phyloP scores from a whole-genome alignment of 2,329 filamentous ascomycete genomes.

The Cladobotryum protrusum region DNA sequence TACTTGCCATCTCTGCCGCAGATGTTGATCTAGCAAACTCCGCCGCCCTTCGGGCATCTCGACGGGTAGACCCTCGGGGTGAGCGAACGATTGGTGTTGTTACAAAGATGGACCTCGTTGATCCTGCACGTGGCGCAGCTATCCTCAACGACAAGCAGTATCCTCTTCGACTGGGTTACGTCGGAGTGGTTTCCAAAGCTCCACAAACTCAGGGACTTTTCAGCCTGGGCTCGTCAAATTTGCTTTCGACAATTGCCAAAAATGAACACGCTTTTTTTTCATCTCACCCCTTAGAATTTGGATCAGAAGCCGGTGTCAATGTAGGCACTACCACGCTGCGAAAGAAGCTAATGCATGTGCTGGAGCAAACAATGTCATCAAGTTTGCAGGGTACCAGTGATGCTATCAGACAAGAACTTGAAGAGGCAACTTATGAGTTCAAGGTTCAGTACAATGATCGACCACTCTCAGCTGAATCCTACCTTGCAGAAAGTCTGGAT shows the following conservation, averaged over 20 bases:
- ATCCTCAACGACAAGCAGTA: conserved; percentile 90
- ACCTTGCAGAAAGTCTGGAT: conserved; percentile 90
- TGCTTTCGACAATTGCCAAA: conserved; percentile 73
- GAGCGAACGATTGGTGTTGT: conserved; percentile 98
- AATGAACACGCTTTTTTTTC: conserved; percentile 88
- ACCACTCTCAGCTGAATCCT: conserved; percentile 89
- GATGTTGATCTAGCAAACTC: conserved; percentile 98
- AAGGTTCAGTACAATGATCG: conserved; percentile 99
- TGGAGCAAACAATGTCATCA: conserved; percentile 95
- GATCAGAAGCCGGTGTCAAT: conserved; percentile 61
- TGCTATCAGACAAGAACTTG: conserved; percentile 88
- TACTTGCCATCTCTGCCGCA: conserved; percentile 92
- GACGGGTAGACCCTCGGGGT: conserved; percentile 86
- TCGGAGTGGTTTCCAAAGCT: conserved; percentile 84
- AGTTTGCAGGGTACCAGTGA: conserved; percentile 85
- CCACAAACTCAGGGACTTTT: conserved; percentile 69
- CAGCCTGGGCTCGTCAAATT: conserved; percentile 72
- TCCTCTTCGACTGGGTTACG: conserved; percentile 88
- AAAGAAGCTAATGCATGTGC: conserved; percentile 93
- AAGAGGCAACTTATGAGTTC: conserved; percentile 96
- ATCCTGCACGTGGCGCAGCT: conserved; percentile 67
- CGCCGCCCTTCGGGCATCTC: conserved; percentile 80
- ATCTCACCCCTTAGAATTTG: conserved; percentile 74
- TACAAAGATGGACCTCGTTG: conserved; percentile 97
- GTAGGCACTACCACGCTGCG: conserved; percentile 82